phyloP scores from a whole-genome alignment of 768 basidiomycete species.

The Boletus pseudo-olivaceus region DNA sequence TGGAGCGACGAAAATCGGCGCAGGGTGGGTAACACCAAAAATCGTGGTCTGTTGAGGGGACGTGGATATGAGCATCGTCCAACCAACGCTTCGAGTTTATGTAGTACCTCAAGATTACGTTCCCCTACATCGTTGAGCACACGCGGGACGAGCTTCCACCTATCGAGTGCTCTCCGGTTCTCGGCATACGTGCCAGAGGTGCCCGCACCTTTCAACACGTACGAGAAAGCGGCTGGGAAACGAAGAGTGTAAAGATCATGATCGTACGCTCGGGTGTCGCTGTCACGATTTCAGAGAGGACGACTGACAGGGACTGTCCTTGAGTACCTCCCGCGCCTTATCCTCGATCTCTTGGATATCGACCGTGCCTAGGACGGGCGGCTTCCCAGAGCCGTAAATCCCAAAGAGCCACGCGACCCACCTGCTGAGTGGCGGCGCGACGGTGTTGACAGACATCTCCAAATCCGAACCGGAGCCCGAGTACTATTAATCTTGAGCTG shows the following conservation, averaged over 20 bases:
- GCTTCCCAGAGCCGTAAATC: conserved; percentile 21
- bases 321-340: conserved; percentile 58
- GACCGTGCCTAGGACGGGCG: conserved; percentile 50
- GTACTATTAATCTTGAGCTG: background rate
- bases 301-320: conserved; percentile 48
- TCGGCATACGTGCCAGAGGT: conserved; percentile 57
- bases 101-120: conserved; percentile 50
- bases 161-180: conserved; percentile 58
- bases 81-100: background rate
- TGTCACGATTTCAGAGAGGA: background rate
- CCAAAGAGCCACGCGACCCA: conserved; percentile 21
- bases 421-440: conserved; percentile 19
- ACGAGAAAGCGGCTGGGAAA: conserved; percentile 56
- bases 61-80: background rate
- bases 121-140: conserved; percentile 51
- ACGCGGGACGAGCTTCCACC: conserved; percentile 54
- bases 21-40: conserved; percentile 42
- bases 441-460: conserved; percentile 19
- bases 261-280: background rate
- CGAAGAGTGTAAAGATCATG: background rate
- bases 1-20: conserved; percentile 52
- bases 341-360: conserved; percentile 60
- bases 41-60: conserved; percentile 49
- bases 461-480: background rate
- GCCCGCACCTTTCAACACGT: conserved; percentile 70